Evolutionary conservation across 768 basidiomycete genomes (phyloP), one percentile per base, ranked within the genome.

Genomic region (Galerina sulciceps): DNA sequence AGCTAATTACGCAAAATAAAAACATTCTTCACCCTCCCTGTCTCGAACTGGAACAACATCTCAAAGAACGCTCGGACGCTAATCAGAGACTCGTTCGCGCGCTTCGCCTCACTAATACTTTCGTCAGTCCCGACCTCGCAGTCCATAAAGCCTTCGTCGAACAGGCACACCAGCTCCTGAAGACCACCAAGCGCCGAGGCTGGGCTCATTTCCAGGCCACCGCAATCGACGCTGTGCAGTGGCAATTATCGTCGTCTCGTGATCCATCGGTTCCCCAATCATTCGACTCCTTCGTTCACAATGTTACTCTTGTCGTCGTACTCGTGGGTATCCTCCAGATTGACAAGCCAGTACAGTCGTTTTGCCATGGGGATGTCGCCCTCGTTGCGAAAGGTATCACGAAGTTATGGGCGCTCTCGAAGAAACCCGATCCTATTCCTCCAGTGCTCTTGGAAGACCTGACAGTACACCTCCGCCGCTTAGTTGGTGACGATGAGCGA

Each of bases 21-120:
- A 36, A 55, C 6, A 46, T 67, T 26, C 57, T 71, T 6, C 41
- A 61, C 44, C 65, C 67, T 46, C 40, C 46, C n/a, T 37, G 47
- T 3, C 36, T 51, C 3, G 31, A 50, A 11, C 44, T 63, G 13
- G 34, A 49, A 10, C 58, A 66, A 1, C 65, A 73, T 14, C 66
- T 80, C 1, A 31, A 26, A 3, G 69, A 73, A 10, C 72, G 80
- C 2, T 74, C 79, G 0, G 35, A 62, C 4, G 67, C 80, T 3
- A 81, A 81, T 45, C 50, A 62, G 36, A 71, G 76, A 2, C 67
- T 81, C 0, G 56, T 72, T 22, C 65, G 60, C 4, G 75, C 77
- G 0, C 74, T 81, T n/a, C 53, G 60, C 4, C 58, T 80, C 2
- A 76, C 80, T 0, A 87, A 80, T 45, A 83, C 86, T 0, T 87